These are phyloP conservation scores for Tuber magnatum DNA, from an alignment of 495 filamentous ascomycete species.

Conservation along the genomic window DNA sequence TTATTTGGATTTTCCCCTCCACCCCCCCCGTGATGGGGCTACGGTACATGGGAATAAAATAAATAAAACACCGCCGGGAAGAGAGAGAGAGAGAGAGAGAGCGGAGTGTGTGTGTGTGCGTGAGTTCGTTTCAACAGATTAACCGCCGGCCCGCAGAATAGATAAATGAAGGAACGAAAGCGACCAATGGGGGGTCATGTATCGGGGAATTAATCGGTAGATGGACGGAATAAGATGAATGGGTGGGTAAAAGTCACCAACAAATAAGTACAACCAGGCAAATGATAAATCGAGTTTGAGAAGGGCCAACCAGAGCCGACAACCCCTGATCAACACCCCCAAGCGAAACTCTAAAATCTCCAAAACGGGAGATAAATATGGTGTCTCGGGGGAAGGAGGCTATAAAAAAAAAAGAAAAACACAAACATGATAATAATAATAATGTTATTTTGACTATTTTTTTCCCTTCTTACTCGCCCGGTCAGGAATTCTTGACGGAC, in stretches of 20 bases:
- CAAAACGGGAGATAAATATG: slow-evolving; percentile 1
- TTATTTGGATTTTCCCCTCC: not conserved
- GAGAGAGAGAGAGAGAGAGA: too few relatives aligned
- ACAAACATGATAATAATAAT: not conserved
- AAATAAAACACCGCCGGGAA: not conserved
- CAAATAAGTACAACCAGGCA: not conserved
- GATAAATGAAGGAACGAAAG: not conserved
- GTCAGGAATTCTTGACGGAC: not conserved
- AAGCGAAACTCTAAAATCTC: slow-evolving; percentile 3
- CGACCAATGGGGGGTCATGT: not conserved
- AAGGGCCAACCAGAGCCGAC: not conserved
- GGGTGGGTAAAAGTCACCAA: not conserved
- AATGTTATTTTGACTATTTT: not conserved
- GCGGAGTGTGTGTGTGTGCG: too few relatives aligned
- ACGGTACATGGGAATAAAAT: not conserved
- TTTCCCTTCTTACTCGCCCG: not conserved
- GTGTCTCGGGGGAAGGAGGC: not conserved
- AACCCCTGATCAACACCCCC: not conserved
- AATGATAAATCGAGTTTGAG: not conserved
- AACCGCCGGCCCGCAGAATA: not conserved
- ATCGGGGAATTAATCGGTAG: not conserved
- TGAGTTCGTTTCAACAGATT: not conserved
- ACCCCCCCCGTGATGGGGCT: too few relatives aligned
- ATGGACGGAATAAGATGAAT: not conserved
- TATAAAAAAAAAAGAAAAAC: not conserved